These are phyloP conservation scores for Hymenoscyphus fructigenus DNA, from an alignment of 2,329 filamentous ascomycete species.

Conservation along the genomic window DNA sequence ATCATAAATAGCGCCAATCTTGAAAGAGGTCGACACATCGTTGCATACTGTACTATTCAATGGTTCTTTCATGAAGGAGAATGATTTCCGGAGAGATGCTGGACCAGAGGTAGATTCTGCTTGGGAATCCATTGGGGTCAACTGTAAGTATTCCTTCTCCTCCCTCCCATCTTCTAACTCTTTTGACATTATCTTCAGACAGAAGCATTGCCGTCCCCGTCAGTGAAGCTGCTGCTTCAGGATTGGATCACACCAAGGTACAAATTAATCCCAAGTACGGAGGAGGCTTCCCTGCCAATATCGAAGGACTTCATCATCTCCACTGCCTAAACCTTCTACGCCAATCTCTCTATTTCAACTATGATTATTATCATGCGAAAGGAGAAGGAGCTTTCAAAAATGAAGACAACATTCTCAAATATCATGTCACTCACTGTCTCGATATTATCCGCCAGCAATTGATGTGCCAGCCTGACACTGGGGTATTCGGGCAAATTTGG, in stretches of 20 bases:
- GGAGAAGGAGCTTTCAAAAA: slow-evolving; percentile 50
- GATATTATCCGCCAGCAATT: slow-evolving; percentile 55
- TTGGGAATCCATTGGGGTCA: slow-evolving; percentile 50
- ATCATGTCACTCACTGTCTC: slow-evolving; percentile 54
- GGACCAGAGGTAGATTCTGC: slow-evolving; percentile 52
- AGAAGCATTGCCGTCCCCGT: slow-evolving; percentile 42
- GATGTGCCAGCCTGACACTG: slow-evolving; percentile 54
- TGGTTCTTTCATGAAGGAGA: slow-evolving; percentile 52
- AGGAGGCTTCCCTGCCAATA: slow-evolving; percentile 49
- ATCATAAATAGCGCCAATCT: slow-evolving; percentile 34
- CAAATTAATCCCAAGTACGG: slow-evolving; percentile 51
- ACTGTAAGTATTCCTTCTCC: slow-evolving; percentile 42
- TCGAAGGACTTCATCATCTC: slow-evolving; percentile 48
- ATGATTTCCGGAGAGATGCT: slow-evolving; percentile 47
- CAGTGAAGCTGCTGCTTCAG: slow-evolving; percentile 42
- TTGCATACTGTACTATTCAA: slow-evolving; percentile 48
- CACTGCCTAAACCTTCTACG: slow-evolving; percentile 56
- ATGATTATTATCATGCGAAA: slow-evolving; percentile 48
- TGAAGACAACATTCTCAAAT: slow-evolving; percentile 46
- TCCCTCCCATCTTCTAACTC: no score
- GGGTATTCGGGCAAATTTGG: slow-evolving; percentile 55
- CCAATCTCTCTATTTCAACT: slow-evolving; percentile 52
- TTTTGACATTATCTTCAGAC: slow-evolving; percentile 33
- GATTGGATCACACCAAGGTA: slow-evolving; percentile 48
- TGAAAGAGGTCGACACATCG: slow-evolving; percentile 43